Percentiles rank a stretch among this genome's conserved stretches.
Conservation (phyloP, 495 filamentous ascomycete genomes). For the Glutinoglossum americanum region DNA sequence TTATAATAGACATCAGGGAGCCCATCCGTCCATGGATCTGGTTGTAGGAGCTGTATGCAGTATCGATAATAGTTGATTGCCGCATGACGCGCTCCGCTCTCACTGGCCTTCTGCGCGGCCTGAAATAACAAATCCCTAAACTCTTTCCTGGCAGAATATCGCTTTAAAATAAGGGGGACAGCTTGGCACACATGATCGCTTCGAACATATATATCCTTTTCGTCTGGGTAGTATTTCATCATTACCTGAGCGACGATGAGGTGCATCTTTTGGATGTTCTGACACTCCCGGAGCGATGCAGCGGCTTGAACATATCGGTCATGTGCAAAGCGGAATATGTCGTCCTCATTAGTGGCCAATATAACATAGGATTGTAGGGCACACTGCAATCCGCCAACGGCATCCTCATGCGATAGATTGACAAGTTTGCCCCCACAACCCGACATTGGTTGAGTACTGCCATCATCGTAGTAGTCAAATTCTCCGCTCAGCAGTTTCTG, state of each 20-base stretch:
- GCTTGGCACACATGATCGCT: slow-evolving; percentile 58
- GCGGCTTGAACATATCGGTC: slow-evolving; percentile 66
- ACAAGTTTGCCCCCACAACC: slow-evolving; percentile 15
- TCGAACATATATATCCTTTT: slow-evolving; percentile 37
- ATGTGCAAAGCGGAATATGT: slow-evolving; percentile 42
- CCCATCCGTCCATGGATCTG: slow-evolving; percentile 52
- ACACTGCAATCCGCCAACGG: slow-evolving; percentile 55
- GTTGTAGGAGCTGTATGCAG: slow-evolving; percentile 56
- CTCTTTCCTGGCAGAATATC: slow-evolving; percentile 31
- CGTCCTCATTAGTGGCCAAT: slow-evolving; percentile 53
- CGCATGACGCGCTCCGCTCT: slow-evolving; percentile 58
- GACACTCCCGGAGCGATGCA: slow-evolving; percentile 41
- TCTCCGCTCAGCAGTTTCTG: slow-evolving; percentile 52
- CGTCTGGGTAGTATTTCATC: slow-evolving; percentile 41
- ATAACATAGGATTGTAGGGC: slow-evolving; percentile 58
- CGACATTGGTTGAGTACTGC: slow-evolving; percentile 13
- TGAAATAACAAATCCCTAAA: slow-evolving; percentile 57
- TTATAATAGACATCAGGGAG: slow-evolving; percentile 56
- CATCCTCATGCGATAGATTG: slow-evolving; percentile 20
- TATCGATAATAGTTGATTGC: slow-evolving; percentile 57
- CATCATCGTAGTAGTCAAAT: slow-evolving; percentile 31
- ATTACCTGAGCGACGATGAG: slow-evolving; percentile 63
- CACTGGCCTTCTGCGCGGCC: slow-evolving; percentile 50
- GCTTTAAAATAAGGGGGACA: slow-evolving; percentile 45
- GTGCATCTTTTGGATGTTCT: slow-evolving; percentile 57